phyloP scores from a whole-genome alignment of 108 stramenopile species.

The Chaetoceros muelleri region DNA sequence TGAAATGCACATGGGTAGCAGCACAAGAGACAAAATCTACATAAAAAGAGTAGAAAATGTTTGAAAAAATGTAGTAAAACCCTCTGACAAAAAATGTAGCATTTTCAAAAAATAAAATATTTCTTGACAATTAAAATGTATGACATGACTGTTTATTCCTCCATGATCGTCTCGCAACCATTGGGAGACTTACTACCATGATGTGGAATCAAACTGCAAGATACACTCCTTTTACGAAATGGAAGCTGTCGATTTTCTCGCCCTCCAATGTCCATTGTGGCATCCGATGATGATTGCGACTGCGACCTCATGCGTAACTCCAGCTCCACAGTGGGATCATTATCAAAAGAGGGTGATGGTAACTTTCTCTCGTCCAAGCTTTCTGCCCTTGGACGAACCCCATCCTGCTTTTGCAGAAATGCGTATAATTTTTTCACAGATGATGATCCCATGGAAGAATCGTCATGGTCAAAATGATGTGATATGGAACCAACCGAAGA shows the following conservation, averaged over 20 bases:
- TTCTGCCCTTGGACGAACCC: background rate
- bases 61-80: no score
- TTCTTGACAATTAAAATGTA: no score
- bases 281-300: no score
- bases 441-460: no score
- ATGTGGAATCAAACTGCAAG: background rate
- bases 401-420: background rate
- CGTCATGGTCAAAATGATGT: background rate
- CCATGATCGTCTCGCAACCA: background rate
- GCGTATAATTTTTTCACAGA: no score
- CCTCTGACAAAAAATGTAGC: no score
- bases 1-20: constrained; percentile 35
- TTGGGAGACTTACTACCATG: background rate
- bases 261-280: no score
- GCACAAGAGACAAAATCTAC: no score
- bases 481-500: background rate
- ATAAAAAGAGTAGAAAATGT: no score
- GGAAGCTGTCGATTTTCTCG: background rate
- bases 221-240: background rate
- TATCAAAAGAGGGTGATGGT: background rate
- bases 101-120: no score
- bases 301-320: background rate
- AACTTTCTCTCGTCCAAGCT: background rate
- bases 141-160: background rate
- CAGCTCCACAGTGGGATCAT: background rate